Conservation (phyloP, 176 grass and related monocot genomes). For the Urochloa ruziziensis region DNA sequence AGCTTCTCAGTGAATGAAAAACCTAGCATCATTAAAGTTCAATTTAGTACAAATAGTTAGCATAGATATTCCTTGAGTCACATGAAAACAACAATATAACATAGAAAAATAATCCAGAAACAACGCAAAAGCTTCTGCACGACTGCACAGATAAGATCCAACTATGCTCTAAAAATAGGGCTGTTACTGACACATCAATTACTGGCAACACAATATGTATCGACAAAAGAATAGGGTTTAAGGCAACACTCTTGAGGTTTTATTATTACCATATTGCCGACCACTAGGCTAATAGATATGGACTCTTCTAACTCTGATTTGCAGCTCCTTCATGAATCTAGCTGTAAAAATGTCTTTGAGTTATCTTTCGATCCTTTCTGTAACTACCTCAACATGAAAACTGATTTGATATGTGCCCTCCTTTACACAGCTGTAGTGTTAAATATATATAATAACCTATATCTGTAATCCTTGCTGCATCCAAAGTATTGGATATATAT, state of each 20-base stretch:
- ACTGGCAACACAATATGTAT: too few species aligned
- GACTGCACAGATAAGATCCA: too few species aligned
- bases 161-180: too few species aligned
- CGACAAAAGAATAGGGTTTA: neutral
- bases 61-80: neutral
- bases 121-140: too few species aligned
- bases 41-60: neutral
- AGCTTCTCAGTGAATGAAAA: slow-evolving; percentile 43
- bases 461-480: neutral
- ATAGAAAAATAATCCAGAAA: too few species aligned
- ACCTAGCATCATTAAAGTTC: slow-evolving; percentile 34
- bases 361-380: neutral
- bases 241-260: neutral
- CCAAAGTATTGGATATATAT: neutral
- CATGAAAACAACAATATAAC: neutral
- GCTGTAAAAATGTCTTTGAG: neutral
- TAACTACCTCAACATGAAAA: neutral
- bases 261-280: neutral
- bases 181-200: too few species aligned
- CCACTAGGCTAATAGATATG: neutral
- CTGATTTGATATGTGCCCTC: neutral
- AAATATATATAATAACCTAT: neutral
- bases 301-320: neutral
- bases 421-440: neutral
- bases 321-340: neutral